Conservation (phyloP, 768 basidiomycete species). For the Mycena sanguinolenta region DNA sequence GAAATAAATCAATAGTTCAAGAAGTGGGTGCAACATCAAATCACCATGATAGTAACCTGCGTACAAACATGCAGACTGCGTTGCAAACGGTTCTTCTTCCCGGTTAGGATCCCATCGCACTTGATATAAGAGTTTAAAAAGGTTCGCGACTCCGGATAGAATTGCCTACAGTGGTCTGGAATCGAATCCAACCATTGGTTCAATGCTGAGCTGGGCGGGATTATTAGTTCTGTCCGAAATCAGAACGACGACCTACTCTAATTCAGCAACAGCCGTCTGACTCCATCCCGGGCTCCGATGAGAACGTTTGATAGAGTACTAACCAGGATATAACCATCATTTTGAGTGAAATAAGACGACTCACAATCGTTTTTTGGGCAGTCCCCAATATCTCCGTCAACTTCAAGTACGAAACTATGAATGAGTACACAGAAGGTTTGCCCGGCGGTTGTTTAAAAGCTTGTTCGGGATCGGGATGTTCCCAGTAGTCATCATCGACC, state of each 20-base stretch:
- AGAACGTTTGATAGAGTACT: constrained; percentile 28
- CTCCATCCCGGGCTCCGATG: constrained; percentile 47
- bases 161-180: constrained; percentile 55
- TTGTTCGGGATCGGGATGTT: constrained; percentile 52
- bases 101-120: constrained; percentile 64
- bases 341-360: constrained; percentile 32
- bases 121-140: constrained; percentile 29
- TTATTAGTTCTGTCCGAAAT: background rate
- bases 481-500: constrained; percentile 75
- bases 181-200: constrained; percentile 66
- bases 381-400: constrained; percentile 64
- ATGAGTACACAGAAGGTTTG: constrained; percentile 57
- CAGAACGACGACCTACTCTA: constrained; percentile 47
- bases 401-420: constrained; percentile 57
- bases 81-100: constrained; percentile 54
- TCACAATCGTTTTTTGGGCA: constrained; percentile 65
- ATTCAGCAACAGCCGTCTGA: constrained; percentile 59
- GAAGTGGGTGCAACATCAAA: background rate
- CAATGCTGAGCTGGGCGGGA: constrained; percentile 55
- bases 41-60: constrained; percentile 57
- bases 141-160: background rate
- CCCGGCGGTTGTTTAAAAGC: constrained; percentile 65
- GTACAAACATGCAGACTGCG: constrained; percentile 66
- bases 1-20: background rate
- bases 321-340: background rate